Percentiles rank a stretch among this genome's conserved stretches.
phyloP scores from a whole-genome alignment of 2,329 filamentous ascomycete species.

The Fusarium mexicanum region DNA sequence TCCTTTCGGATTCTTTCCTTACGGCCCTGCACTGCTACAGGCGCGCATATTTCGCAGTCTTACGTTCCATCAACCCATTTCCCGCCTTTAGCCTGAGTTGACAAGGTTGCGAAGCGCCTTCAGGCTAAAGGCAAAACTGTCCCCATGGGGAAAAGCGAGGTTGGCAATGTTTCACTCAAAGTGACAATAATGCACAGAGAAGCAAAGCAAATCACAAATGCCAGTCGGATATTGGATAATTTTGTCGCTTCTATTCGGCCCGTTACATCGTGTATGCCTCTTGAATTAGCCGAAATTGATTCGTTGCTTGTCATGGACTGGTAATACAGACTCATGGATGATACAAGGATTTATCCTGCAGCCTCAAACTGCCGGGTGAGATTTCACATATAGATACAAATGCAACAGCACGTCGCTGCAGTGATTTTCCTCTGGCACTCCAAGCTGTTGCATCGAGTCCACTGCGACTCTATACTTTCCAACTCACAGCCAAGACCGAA shows the following conservation, averaged over 20 bases:
- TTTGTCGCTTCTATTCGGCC: neutral
- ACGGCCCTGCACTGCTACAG: neutral
- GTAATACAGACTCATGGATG: neutral
- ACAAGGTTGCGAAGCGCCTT: neutral
- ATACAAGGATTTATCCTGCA: constrained; percentile 11
- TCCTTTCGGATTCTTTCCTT: neutral
- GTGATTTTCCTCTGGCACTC: neutral
- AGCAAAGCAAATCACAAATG: neutral
- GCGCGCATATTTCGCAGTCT: constrained; percentile 6
- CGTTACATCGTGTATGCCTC: neutral
- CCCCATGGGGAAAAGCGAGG: constrained; percentile 2
- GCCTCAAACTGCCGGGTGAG: neutral
- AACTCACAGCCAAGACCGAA: neutral
- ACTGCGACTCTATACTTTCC: neutral
- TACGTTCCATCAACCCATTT: constrained; percentile 6
- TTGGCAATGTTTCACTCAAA: neutral
- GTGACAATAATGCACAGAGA: neutral
- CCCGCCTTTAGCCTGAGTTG: constrained; percentile 18
- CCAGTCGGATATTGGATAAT: too few species aligned
- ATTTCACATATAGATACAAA: constrained; percentile 3
- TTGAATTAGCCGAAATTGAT: constrained; percentile 13
- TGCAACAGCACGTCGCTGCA: neutral
- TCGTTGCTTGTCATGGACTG: neutral
- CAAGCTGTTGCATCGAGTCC: neutral
- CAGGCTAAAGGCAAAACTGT: constrained; percentile 7